phyloP scores from a whole-genome alignment of 2,329 filamentous ascomycete species.

The Beauveria australis region DNA sequence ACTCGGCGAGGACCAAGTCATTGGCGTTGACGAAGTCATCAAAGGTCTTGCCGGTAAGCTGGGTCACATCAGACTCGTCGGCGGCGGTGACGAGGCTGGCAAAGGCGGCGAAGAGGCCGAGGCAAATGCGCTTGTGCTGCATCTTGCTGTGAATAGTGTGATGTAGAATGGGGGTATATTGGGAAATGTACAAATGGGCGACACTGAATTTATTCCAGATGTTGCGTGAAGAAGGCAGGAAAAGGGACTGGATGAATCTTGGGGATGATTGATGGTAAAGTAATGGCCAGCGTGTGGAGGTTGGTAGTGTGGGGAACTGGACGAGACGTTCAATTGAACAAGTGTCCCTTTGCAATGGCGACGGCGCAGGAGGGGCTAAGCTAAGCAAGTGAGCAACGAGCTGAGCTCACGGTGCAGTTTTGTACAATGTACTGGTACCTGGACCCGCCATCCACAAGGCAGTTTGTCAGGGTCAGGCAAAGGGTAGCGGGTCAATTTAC shows the following conservation, averaged over 20 bases:
- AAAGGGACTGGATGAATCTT: conserved; percentile 14
- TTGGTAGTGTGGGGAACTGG: conserved; percentile 19
- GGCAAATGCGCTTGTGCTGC: conserved; percentile 42
- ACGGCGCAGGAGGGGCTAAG: not conserved
- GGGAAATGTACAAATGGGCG: conserved; percentile 14
- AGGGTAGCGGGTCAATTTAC: too few relatives aligned
- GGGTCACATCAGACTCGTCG: conserved; percentile 68
- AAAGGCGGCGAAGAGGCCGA: conserved; percentile 46
- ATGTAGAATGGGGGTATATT: conserved; percentile 4
- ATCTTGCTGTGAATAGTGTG: conserved; percentile 27
- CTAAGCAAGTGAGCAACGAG: not conserved
- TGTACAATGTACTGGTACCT: too few relatives aligned
- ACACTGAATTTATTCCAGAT: conserved; percentile 15
- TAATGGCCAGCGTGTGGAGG: conserved; percentile 19
- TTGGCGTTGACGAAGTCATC: conserved; percentile 77
- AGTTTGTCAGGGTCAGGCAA: too few relatives aligned
- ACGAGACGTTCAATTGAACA: conserved; percentile 31
- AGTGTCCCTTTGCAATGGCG: conserved; percentile 31
- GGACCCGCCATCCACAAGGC: too few relatives aligned
- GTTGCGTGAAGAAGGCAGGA: conserved; percentile 10
- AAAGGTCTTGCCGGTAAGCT: conserved; percentile 82
- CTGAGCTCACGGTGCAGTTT: too few relatives aligned
- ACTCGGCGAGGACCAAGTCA: conserved; percentile 88
- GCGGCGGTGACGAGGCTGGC: conserved; percentile 50
- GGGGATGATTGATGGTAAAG: conserved; percentile 15